phyloP scores from a whole-genome alignment of 129 eudicot genomes.

The Saussurea involucrata region DNA sequence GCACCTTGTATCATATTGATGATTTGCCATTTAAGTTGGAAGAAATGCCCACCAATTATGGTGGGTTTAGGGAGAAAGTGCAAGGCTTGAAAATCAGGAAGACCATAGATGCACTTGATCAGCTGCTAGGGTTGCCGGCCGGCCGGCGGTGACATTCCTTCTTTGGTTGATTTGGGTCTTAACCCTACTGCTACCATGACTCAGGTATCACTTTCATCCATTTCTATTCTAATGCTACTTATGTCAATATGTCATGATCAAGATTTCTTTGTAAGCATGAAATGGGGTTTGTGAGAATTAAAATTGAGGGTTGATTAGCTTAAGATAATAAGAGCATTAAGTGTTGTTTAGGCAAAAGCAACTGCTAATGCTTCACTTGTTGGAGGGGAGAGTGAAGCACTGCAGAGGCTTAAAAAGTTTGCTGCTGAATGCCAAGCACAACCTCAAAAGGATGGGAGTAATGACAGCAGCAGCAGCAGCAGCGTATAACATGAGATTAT shows the following conservation, averaged over 20 bases:
- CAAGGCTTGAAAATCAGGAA: slow-evolving; percentile 79
- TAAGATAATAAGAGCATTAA: too few relatives aligned
- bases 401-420: slow-evolving; percentile 71
- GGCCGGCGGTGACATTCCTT: slow-evolving; percentile 79
- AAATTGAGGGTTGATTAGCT: neutral
- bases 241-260: neutral
- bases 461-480: slow-evolving; percentile 72
- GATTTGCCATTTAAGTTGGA: slow-evolving; percentile 82
- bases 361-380: slow-evolving; percentile 70
- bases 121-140: slow-evolving; percentile 76
- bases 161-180: slow-evolving; percentile 86
- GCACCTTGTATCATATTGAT: slow-evolving; percentile 89
- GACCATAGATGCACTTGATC: slow-evolving; percentile 70
- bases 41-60: slow-evolving; percentile 85
- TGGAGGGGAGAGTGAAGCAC: slow-evolving; percentile 95
- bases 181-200: slow-evolving; percentile 62
- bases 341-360: slow-evolving; percentile 58
- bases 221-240: neutral
- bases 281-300: too few relatives aligned
- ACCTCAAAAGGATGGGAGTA: slow-evolving; percentile 63
- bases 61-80: slow-evolving; percentile 92
- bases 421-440: slow-evolving; percentile 83
- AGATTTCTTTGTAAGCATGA: neutral
- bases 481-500: neutral
- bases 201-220: slow-evolving; percentile 44